phyloP scores from a whole-genome alignment of 257 asterid species.

The Nyctanthes arbortristis region DNA sequence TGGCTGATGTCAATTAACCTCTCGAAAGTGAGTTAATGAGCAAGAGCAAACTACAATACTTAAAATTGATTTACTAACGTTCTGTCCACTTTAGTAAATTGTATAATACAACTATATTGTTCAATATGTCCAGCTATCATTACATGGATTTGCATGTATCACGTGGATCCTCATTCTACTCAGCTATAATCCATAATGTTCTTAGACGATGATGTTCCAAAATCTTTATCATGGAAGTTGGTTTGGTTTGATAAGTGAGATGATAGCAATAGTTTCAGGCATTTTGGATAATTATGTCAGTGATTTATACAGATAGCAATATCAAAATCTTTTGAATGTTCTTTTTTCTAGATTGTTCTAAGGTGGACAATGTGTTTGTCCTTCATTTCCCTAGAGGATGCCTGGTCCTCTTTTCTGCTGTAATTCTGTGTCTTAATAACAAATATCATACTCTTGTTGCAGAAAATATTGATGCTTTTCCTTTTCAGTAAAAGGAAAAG shows the following conservation, averaged over 20 bases:
- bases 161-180: not conserved
- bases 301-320: not conserved
- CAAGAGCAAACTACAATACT: not conserved
- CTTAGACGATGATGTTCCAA: not conserved
- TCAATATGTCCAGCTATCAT: conserved; percentile 1
- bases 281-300: not conserved
- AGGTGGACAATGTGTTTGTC: not conserved
- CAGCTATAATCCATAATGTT: not conserved
- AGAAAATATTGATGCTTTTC: not conserved
- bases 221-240: not conserved
- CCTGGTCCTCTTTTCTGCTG: not conserved
- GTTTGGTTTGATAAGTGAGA: not conserved
- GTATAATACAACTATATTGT: not conserved
- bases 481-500: not conserved
- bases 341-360: not conserved
- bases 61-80: not conserved
- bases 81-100: not conserved
- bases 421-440: not conserved
- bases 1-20: conserved; percentile 11
- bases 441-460: too few relatives aligned
- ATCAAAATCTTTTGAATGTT: not conserved
- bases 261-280: not conserved
- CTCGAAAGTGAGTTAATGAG: conserved; percentile 5
- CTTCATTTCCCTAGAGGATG: not conserved
- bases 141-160: not conserved